Percentiles rank a stretch among this genome's conserved stretches.
Evolutionary conservation across 352 stramenopile genomes (phyloP).

Genomic region (Phytophthora aleatoria): DNA sequence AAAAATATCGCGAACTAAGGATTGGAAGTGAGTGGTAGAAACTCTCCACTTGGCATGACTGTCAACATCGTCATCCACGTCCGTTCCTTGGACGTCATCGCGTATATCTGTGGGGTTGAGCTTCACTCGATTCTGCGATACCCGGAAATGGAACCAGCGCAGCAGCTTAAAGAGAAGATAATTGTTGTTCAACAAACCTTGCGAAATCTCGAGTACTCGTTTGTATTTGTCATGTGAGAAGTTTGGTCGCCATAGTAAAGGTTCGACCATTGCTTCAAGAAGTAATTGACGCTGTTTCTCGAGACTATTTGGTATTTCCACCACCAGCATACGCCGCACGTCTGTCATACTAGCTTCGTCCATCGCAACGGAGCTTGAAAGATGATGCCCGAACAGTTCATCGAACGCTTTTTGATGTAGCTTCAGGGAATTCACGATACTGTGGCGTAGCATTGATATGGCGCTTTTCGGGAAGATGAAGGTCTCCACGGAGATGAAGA

Average conservation of each 20-base stretch:
- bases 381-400: constrained; percentile 73
- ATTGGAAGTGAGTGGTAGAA: constrained; percentile 55
- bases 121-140: constrained; percentile 49
- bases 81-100: constrained; percentile 20
- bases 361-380: constrained; percentile 57
- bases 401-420: constrained; percentile 68
- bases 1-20: constrained; percentile 67
- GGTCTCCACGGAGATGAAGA: constrained; percentile 78
- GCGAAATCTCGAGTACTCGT: constrained; percentile 57
- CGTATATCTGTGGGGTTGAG: constrained; percentile 59
- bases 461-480: constrained; percentile 74
- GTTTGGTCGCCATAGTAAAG: constrained; percentile 64
- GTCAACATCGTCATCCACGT: constrained; percentile 1
- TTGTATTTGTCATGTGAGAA: constrained; percentile 86
- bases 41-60: constrained; percentile 54
- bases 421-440: constrained; percentile 77
- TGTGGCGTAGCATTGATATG: constrained; percentile 58
- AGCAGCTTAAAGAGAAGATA: constrained; percentile 82
- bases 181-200: constrained; percentile 83
- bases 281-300: constrained; percentile 68
- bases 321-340: constrained; percentile 62
- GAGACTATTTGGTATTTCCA: constrained; percentile 58
- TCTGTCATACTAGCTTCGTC: constrained; percentile 57
- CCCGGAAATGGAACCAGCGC: constrained; percentile 76
- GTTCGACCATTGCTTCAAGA: constrained; percentile 64